A percentile compares a stretch with the other conserved stretches of the same genome.
These are phyloP conservation scores for Trametes cingulata DNA, from an alignment of 768 basidiomycete species.

Conservation along the genomic window DNA sequence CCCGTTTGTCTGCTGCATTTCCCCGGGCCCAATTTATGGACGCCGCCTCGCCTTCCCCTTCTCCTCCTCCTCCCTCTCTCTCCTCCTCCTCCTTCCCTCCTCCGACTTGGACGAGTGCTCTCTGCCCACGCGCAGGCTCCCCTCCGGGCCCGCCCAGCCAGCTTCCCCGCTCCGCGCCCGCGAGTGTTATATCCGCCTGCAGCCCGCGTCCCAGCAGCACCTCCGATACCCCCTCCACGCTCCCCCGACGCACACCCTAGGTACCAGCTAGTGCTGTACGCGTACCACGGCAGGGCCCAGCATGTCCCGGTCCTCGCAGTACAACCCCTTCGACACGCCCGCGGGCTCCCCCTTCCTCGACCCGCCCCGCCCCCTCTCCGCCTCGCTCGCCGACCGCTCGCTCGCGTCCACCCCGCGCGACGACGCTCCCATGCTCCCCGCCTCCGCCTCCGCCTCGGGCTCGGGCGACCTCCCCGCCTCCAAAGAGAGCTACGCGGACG, in stretches of 20 bases:
- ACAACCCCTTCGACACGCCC: slow-evolving; percentile 16
- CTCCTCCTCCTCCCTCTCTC: background rate
- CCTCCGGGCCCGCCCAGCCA: slow-evolving; percentile 1
- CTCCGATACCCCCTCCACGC: background rate
- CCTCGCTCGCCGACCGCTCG: slow-evolving; percentile 15
- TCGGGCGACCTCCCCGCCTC: background rate
- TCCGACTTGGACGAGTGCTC: too few relatives aligned
- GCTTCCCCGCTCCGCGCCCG: slow-evolving; percentile 2
- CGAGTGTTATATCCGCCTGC: background rate
- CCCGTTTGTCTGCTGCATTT: slow-evolving; percentile 36
- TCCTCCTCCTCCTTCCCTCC: slow-evolving; percentile 41
- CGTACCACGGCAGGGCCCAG: background rate
- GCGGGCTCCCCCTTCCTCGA: slow-evolving; percentile 3
- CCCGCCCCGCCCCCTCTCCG: slow-evolving; percentile 7
- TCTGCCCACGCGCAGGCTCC: background rate
- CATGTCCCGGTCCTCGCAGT: slow-evolving; percentile 11
- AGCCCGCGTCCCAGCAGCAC: background rate
- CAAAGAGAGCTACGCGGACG: slow-evolving; percentile 9
- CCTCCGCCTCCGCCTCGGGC: background rate
- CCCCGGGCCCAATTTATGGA: slow-evolving; percentile 56
- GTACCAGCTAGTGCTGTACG: too few relatives aligned
- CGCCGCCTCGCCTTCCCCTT: slow-evolving; percentile 42
- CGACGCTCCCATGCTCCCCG: slow-evolving; percentile 8
- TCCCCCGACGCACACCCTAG: too few relatives aligned
- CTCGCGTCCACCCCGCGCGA: slow-evolving; percentile 17